Evolutionary conservation across 768 basidiomycete species (phyloP).

Genomic region (Crepidotus variabilis): DNA sequence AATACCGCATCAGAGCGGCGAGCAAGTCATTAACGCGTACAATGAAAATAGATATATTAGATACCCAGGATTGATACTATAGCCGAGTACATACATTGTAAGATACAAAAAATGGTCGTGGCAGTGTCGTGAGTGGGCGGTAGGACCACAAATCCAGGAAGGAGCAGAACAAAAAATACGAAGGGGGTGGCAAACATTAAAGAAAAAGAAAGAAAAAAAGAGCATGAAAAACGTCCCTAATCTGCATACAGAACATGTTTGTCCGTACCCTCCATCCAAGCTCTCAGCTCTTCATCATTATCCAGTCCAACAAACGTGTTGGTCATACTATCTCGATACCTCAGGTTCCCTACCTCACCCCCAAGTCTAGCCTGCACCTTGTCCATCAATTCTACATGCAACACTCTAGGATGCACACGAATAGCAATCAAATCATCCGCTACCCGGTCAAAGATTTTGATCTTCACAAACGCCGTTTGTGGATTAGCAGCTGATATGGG

Average conservation of each 20-base stretch:
- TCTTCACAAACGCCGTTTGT: conserved; percentile 91
- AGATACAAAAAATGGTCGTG: background rate
- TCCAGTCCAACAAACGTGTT: conserved; percentile 62
- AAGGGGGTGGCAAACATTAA: background rate
- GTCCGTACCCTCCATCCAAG: conserved; percentile 77
- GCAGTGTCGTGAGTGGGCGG: background rate
- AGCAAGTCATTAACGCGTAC: background rate
- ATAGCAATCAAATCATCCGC: conserved; percentile 97
- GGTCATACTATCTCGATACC: conserved; percentile 72
- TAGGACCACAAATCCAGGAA: background rate
- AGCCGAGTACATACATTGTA: background rate
- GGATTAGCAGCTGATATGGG: conserved; percentile 75
- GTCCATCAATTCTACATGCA: conserved; percentile 80
- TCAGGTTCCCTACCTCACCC: conserved; percentile 58
- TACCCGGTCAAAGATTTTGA: conserved; percentile 94
- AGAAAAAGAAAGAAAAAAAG: background rate
- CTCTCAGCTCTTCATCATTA: conserved; percentile 57
- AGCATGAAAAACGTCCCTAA: conserved; percentile 26
- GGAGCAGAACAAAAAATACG: background rate
- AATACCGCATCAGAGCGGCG: too few species aligned
- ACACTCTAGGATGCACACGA: conserved; percentile 90
- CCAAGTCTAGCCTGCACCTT: conserved; percentile 90
- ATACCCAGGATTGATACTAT: background rate
- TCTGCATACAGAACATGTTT: conserved; percentile 84
- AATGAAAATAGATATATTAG: background rate